Evolutionary conservation across 164 flowering plant species (phyloP).

Genomic region (Cinnamomum chago): DNA sequence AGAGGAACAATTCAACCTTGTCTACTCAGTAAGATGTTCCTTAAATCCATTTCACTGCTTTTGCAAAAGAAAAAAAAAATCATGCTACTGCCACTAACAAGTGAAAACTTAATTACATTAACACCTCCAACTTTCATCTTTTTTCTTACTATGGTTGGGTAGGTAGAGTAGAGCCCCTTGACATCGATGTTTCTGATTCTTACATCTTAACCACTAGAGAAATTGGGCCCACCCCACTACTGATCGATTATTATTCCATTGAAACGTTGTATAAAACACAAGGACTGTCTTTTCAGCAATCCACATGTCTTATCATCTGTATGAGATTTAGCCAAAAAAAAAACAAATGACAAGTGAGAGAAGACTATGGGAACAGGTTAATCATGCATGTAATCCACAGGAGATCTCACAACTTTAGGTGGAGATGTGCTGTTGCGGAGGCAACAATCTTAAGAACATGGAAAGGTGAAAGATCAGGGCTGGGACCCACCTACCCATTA

Average conservation of each 20-base stretch:
- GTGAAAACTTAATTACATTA: neutral
- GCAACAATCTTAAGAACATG: neutral
- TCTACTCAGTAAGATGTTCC: too few species aligned
- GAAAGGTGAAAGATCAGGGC: neutral
- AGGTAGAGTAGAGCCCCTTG: slow-evolving; percentile 2
- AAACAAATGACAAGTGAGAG: neutral
- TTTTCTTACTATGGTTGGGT: neutral
- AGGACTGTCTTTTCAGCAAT: slow-evolving; percentile 9
- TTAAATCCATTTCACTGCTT: too few species aligned
- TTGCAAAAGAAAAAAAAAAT: too few species aligned
- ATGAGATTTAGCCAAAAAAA: neutral
- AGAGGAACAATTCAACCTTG: too few species aligned
- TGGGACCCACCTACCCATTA: too few species aligned
- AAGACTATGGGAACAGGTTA: neutral
- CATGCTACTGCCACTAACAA: neutral
- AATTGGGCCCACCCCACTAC: neutral
- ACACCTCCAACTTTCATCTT: neutral
- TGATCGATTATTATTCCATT: neutral
- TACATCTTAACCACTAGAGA: slow-evolving; percentile 6
- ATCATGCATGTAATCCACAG: slow-evolving; percentile 9
- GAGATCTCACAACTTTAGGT: slow-evolving; percentile 7
- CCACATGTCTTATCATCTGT: neutral
- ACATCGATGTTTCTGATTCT: slow-evolving; percentile 3
- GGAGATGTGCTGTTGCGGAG: slow-evolving; percentile 11
- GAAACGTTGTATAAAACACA: neutral